Base-by-base conservation (phyloP, 164 flowering plant genomes). In the Magnolia officinalis region DNA sequence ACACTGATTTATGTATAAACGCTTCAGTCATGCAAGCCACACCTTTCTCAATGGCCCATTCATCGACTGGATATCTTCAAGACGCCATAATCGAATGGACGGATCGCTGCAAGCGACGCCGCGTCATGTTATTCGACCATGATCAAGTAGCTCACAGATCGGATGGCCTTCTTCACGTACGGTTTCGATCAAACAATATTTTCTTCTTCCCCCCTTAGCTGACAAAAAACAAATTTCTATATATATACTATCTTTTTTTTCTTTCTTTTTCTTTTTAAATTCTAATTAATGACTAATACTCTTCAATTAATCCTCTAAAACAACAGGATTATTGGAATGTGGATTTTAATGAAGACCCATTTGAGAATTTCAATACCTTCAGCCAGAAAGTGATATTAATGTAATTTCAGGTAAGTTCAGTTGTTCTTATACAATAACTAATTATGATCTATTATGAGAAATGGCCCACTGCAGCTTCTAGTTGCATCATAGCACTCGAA, bases 11-110 rank as follows among this genome's bases (percentile, higher is more conserved):
- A 14, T 31, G 8, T 31, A 45, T 55, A 16, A 10, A 55, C 4
- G 2, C 61, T 11, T 64, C 65, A 78, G 74, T 26, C 14, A 63
- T 81, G 72, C 68, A 71, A 26, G 26, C 70, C 72, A 37, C 72
- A 8, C 63, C 73, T 18, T 58, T 72, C 29, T 50, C 68, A 51
- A 24, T 23, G 29, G 67, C 63, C 16, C 75, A 76, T 50, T 76
- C 78, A 21, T 70, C 81, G 6, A 73, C 81, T 37, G 86, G 86
- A 14, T 84, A 84, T 77, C 84, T 82, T 71, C 58, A 84, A 78
- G 86, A 84, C 49, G 86, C 86, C 37, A 65, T 80, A 2, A 67
- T 63, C 37, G 80, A 80, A 24, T 84, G 82, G 84, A 78, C 49
- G 49, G 69, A 78, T 74, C 78, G 73, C n/a, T 74, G 81, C 71